Evolutionary conservation across 148 eudicot species (phyloP), one percentile per base, ranked within the genome.

Genomic region (Vaccinium darrowii): DNA sequence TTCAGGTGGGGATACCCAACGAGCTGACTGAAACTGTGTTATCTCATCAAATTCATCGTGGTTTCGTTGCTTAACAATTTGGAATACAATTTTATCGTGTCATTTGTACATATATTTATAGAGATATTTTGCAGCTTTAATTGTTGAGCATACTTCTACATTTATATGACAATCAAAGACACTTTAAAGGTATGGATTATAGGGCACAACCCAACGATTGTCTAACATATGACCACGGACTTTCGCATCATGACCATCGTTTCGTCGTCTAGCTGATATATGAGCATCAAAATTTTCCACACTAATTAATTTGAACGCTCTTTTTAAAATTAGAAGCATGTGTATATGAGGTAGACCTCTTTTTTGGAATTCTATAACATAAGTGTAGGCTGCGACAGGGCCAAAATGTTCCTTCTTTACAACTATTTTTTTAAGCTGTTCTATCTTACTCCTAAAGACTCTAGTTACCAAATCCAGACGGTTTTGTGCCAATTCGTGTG

Each of bases 241-340:
- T 0, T 19, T 8, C 2, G n/a, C 71, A 6, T 1, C 8, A 65
- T 65, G n/a, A 6, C 39, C 30, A 11, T 69, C 75, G 30, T 30
- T 30, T 30, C 0, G n/a, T n/a, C n/a, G n/a, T n/a, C n/a, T n/a
- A 1, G 75, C 47, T 3, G 2, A 71, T 1, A 71, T 19, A 3
- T 27, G 1, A 10, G 15, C n/a, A 30, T 71, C 75, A 13, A 16
- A 71, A 0, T 5, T 5, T 4, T 13, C 75, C 30, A 3, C 0
- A 3, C 43, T 25, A 1, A 0, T 30, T 0, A 69, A 3, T 11
- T 30, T 69, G 0, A 13, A 18, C 1, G 5, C n/a, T 0, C 3
- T 3, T 0, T 69, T 3, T 0, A 30, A 12, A 2, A 69, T 69
- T 0, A 69, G 5, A 1, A 25, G 11, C 14, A 69, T 16, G 8